Evolutionary conservation across 2,329 filamentous ascomycete species (phyloP), one percentile per base, ranked within the genome.

Genomic region (Fusarium sp.): DNA sequence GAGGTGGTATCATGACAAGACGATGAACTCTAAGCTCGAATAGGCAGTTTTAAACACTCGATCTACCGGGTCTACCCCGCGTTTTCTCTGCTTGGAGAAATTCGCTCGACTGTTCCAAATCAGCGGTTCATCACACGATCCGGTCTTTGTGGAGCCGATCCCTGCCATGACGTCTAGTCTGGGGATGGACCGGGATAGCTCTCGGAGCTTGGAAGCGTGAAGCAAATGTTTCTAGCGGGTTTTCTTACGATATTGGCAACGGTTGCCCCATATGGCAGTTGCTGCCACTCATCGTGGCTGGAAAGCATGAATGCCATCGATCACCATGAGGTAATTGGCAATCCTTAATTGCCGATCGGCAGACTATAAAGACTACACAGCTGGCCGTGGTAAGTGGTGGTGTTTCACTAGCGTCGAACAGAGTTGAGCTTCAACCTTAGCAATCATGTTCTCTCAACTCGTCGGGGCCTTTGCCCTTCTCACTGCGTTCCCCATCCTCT

Each of bases 401-500:
- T 1, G 2, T 6, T 15, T 17, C 52, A 26, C 7, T 26, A 18
- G 40, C 7, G 13, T 4, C 33, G n/a, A 53, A 46, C 5, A 18
- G 40, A 13, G 13, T 5, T 33, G n/a, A 60, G 51, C 5, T 44
- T 11, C 3, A 60, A n/a, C 45, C 1, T 18, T 33, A n/a, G 39
- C 52, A 6, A 43, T 10, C 15, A 65, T 65, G 60, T 40, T 60
- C 1, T 63, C 58, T 13, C 58, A 36, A 20, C 60, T 39, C 31
- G 28, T 65, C 5, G 62, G 62, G 10, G 62, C 60, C 0, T 65
- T 65, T 6, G 46, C 60, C n/a, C 26, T 65, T 3, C 45, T 65
- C 6, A 44, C 48, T 11, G 36, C n/a, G 1, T 15, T 65, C 0
- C 40, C 44, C 9, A 20, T 40, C 4, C 3, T 24, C 3, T 5